Evolutionary conservation across 2,329 filamentous ascomycete species (phyloP).

Genomic region (Akanthomyces dipterigenus): DNA sequence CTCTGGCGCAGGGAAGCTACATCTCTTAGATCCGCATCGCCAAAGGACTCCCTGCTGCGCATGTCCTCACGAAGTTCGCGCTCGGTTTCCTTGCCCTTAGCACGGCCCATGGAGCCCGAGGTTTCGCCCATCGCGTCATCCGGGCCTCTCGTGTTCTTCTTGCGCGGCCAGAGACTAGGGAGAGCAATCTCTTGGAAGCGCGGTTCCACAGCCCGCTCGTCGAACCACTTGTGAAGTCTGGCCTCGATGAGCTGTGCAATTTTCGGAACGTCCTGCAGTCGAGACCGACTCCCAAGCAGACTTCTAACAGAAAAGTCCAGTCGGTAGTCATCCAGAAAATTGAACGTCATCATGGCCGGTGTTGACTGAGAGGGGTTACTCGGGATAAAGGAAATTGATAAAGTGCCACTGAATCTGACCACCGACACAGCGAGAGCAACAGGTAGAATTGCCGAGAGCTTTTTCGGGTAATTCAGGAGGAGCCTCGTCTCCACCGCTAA

Average conservation of each 20-base stretch:
- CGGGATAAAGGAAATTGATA: constrained; percentile 90
- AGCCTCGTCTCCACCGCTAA: constrained; percentile 91
- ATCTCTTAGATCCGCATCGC: constrained; percentile 32
- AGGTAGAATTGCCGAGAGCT: constrained; percentile 78
- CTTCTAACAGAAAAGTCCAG: constrained; percentile 77
- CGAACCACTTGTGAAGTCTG: constrained; percentile 78
- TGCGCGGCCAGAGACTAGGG: constrained; percentile 75
- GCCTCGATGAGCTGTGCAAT: constrained; percentile 79
- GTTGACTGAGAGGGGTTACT: constrained; percentile 60
- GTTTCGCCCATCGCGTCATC: constrained; percentile 48
- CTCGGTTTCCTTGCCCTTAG: constrained; percentile 46
- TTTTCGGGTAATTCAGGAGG: constrained; percentile 89
- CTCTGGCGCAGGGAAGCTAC: constrained; percentile 33
- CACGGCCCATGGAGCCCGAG: constrained; percentile 41
- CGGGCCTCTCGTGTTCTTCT: constrained; percentile 73
- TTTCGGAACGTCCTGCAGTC: constrained; percentile 80
- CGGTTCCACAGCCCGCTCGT: constrained; percentile 78
- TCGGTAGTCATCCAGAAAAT: constrained; percentile 83
- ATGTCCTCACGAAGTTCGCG: constrained; percentile 46
- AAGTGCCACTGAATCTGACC: constrained; percentile 87
- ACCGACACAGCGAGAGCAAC: constrained; percentile 89
- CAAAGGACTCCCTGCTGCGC: constrained; percentile 39
- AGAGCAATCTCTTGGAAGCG: constrained; percentile 81
- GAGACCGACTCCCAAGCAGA: constrained; percentile 69
- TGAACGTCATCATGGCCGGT: constrained; percentile 88